A percentile compares a stretch with the other conserved stretches of the same genome.
phyloP scores from a whole-genome alignment of 2,329 filamentous ascomycete species.

The Paradendryphiella salina region DNA sequence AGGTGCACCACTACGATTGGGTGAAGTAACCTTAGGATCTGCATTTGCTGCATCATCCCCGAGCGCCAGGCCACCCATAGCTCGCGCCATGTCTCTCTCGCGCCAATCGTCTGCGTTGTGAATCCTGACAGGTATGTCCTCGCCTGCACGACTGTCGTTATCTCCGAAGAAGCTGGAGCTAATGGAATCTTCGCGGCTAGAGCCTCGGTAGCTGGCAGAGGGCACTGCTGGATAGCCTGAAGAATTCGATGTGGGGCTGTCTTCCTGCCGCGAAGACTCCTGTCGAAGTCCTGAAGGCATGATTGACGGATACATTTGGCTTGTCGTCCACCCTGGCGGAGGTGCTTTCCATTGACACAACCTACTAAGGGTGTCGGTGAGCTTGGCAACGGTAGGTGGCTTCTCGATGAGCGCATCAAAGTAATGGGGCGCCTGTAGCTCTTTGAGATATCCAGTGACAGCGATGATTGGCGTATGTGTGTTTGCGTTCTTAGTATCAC shows the following conservation, averaged over 20 bases:
- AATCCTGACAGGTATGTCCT: slow-evolving; percentile 76
- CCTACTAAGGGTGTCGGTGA: slow-evolving; percentile 83
- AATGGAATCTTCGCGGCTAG: slow-evolving; percentile 85
- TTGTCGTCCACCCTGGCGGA: slow-evolving; percentile 59
- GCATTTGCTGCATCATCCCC: slow-evolving; percentile 61
- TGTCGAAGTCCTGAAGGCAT: slow-evolving; percentile 67
- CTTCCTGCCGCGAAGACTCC: slow-evolving; percentile 65
- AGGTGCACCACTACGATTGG: slow-evolving; percentile 42
- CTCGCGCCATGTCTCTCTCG: slow-evolving; percentile 56
- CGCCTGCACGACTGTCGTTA: slow-evolving; percentile 71
- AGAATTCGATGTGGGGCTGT: slow-evolving; percentile 79
- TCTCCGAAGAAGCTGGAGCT: slow-evolving; percentile 88
- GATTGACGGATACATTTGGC: slow-evolving; percentile 47
- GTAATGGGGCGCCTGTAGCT: slow-evolving; percentile 90
- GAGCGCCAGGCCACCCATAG: slow-evolving; percentile 72
- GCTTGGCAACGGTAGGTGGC: slow-evolving; percentile 87
- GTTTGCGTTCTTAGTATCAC: slow-evolving; percentile 94
- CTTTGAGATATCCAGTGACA: slow-evolving; percentile 97
- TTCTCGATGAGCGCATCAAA: slow-evolving; percentile 97
- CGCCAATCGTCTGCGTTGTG: slow-evolving; percentile 78
- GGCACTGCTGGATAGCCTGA: slow-evolving; percentile 73
- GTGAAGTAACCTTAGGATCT: slow-evolving; percentile 38
- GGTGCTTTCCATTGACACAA: slow-evolving; percentile 94
- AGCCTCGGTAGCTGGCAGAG: slow-evolving; percentile 76
- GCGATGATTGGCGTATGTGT: slow-evolving; percentile 93